A percentile compares a stretch with the other conserved stretches of the same genome.
These are phyloP conservation scores for Cornus kousa DNA, from an alignment of 148 eudicot species.

Conservation along the genomic window DNA sequence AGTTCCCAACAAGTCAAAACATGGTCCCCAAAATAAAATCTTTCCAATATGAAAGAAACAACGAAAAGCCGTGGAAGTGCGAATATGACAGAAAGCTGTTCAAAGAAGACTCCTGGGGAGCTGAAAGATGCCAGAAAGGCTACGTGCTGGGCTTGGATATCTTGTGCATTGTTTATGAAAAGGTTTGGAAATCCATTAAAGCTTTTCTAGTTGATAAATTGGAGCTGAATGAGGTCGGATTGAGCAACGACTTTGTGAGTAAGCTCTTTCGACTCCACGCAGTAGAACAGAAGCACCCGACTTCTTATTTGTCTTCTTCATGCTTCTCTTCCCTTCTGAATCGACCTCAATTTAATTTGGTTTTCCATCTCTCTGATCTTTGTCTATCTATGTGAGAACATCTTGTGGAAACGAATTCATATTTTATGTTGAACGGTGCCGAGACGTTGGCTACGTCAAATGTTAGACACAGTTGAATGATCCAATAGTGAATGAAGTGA, in stretches of 20 bases:
- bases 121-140: slow-evolving; percentile 96
- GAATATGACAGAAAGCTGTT: slow-evolving; percentile 85
- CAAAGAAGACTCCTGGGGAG: slow-evolving; percentile 80
- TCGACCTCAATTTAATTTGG: neutral
- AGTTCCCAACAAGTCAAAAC: slow-evolving; percentile 88
- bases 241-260: slow-evolving; percentile 71
- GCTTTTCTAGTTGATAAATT: slow-evolving; percentile 93
- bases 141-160: slow-evolving; percentile 82
- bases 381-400: too few species aligned
- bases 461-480: too few species aligned
- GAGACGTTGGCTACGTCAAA: too few species aligned
- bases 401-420: too few species aligned
- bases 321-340: neutral
- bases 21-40: slow-evolving; percentile 88
- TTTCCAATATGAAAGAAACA: slow-evolving; percentile 88
- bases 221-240: slow-evolving; percentile 70
- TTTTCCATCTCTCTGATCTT: too few species aligned
- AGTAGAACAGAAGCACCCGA: slow-evolving; percentile 66
- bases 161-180: slow-evolving; percentile 89
- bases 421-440: too few species aligned
- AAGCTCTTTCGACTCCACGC: slow-evolving; percentile 69
- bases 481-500: too few species aligned
- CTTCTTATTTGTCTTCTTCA: slow-evolving; percentile 67
- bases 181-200: slow-evolving; percentile 94
- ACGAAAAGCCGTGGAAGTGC: slow-evolving; percentile 85